Percentiles rank a stretch among this genome's conserved stretches.
Conservation (phyloP, 2,329 filamentous ascomycete genomes). For the Grosmannia penicillata region DNA sequence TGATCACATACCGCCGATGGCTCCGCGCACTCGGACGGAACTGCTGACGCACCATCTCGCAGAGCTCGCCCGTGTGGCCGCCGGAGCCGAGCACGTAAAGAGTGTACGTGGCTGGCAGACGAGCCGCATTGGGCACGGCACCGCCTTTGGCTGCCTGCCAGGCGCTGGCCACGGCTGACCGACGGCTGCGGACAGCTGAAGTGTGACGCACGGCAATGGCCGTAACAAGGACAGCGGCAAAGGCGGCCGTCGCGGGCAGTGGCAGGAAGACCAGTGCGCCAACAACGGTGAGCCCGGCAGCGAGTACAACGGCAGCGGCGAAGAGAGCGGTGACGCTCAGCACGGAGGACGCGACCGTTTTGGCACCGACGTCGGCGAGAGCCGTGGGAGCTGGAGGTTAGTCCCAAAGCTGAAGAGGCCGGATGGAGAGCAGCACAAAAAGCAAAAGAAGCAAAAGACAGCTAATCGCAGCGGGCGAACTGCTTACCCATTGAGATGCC, state of each 20-base stretch:
- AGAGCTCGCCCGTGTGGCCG: constrained; percentile 90
- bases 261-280: neutral
- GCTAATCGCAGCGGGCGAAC: too few relatives aligned
- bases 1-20: constrained; percentile 71
- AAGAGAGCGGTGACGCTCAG: neutral
- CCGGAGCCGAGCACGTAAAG: constrained; percentile 81
- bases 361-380: neutral
- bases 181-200: neutral
- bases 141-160: constrained; percentile 5
- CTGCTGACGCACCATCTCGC: constrained; percentile 58
- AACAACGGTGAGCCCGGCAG: neutral
- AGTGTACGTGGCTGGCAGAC: constrained; percentile 33
- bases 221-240: neutral
- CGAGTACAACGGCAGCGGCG: neutral
- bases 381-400: neutral
- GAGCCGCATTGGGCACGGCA: constrained; percentile 6
- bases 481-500: too few relatives aligned
- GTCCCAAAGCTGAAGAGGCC: too few relatives aligned
- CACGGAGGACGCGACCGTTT: neutral
- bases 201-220: constrained; percentile 4
- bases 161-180: constrained; percentile 1
- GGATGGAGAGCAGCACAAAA: too few relatives aligned
- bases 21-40: constrained; percentile 33
- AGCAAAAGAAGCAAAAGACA: too few relatives aligned
- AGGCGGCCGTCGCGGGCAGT: neutral